Percentiles rank a stretch among this genome's conserved stretches.
Conservation (phyloP, 441 rosid species). For the Erysimum cheiri region DNA sequence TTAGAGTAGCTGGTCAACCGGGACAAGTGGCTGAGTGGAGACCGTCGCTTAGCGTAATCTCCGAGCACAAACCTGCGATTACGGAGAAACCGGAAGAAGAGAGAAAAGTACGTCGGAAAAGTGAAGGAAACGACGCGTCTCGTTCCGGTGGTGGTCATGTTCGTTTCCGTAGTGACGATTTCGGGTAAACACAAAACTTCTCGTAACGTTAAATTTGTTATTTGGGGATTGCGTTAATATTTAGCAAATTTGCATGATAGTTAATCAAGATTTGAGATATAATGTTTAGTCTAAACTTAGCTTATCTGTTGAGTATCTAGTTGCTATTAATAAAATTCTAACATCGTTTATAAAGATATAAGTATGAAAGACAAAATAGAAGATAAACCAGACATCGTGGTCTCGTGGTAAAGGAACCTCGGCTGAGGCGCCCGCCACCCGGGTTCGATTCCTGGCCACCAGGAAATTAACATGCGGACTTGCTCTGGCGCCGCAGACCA, state of each 20-base stretch:
- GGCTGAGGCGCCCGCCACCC: too few relatives aligned
- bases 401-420: too few relatives aligned
- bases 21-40: slow-evolving; percentile 53
- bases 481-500: too few relatives aligned
- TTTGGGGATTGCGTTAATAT: background rate
- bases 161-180: slow-evolving; percentile 50
- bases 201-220: background rate
- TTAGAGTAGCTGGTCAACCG: slow-evolving; percentile 45
- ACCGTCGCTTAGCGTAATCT: slow-evolving; percentile 64
- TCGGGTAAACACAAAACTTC: slow-evolving; percentile 42
- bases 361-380: background rate
- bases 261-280: background rate
- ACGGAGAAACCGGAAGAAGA: slow-evolving; percentile 38
- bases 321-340: background rate
- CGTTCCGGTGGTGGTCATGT: slow-evolving; percentile 44
- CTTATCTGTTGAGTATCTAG: background rate
- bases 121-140: slow-evolving; percentile 24
- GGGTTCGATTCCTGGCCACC: too few relatives aligned
- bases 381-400: too few relatives aligned
- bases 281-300: background rate
- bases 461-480: too few relatives aligned
- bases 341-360: background rate
- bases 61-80: slow-evolving; percentile 54
- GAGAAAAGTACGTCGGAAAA: slow-evolving; percentile 50
- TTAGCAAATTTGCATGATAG: background rate